These are phyloP conservation scores for Papiliotrema laurentii DNA, from an alignment of 1,284 basidiomycete species.

Conservation along the genomic window DNA sequence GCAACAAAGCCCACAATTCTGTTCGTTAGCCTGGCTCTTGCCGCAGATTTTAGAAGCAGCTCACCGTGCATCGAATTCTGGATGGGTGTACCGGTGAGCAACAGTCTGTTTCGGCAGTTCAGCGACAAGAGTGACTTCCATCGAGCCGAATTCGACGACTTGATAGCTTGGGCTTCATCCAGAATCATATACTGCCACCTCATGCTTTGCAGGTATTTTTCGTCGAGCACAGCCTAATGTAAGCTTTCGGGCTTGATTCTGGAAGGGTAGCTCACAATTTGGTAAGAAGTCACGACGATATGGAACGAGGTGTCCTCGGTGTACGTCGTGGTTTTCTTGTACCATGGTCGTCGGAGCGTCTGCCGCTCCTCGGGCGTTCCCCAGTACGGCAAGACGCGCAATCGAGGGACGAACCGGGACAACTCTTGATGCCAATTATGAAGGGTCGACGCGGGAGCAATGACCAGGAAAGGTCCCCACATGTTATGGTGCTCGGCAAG, in stretches of 20 bases:
- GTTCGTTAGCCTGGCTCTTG: constrained; percentile 2
- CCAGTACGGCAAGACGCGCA: constrained; percentile 98
- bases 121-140: constrained; percentile 98
- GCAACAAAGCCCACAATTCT: constrained; percentile 99
- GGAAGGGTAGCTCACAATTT: constrained; percentile 61
- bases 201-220: constrained; percentile 95
- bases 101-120: constrained; percentile 90
- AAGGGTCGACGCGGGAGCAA: constrained; percentile 93
- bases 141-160: constrained; percentile 91
- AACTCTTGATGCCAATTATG: constrained; percentile 99
- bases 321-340: constrained; percentile 94
- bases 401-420: constrained; percentile 84
- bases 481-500: constrained; percentile 97
- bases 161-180: constrained; percentile 99
- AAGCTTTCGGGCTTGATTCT: neutral
- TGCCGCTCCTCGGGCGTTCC: constrained; percentile 95
- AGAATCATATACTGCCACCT: constrained; percentile 99
- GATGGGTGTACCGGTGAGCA: constrained; percentile 96
- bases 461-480: constrained; percentile 99
- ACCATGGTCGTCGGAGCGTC: constrained; percentile 95
- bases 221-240: constrained; percentile 78
- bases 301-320: constrained; percentile 95
- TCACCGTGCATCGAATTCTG: constrained; percentile 99
- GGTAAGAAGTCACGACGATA: constrained; percentile 95
- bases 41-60: constrained; percentile 13